phyloP scores from a whole-genome alignment of 495 filamentous ascomycete genomes.

The Aspergillus incahuasiensis region DNA sequence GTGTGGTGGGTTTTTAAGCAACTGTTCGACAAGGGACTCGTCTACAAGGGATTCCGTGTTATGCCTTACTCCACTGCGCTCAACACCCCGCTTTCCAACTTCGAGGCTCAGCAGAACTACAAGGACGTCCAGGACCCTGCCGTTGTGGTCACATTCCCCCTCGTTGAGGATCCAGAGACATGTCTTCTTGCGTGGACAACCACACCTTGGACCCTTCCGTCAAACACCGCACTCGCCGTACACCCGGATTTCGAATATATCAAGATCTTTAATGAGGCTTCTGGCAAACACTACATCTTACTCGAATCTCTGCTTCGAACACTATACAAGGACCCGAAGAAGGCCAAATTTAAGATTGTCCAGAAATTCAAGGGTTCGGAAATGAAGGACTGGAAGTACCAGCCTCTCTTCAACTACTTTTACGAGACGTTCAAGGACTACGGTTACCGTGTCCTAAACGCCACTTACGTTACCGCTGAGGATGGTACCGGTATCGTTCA shows the following conservation, averaged over 20 bases:
- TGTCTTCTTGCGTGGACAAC: slow-evolving; percentile 87
- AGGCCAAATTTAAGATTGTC: slow-evolving; percentile 89
- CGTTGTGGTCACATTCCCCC: slow-evolving; percentile 83
- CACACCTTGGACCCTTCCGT: slow-evolving; percentile 93
- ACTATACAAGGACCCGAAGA: slow-evolving; percentile 94
- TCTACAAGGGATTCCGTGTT: slow-evolving; percentile 84
- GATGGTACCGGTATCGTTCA: slow-evolving; percentile 95
- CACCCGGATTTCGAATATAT: slow-evolving; percentile 92
- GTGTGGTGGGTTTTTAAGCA: slow-evolving; percentile 97
- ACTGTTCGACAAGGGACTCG: slow-evolving; percentile 79
- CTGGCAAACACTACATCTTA: slow-evolving; percentile 81
- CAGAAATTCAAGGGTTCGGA: slow-evolving; percentile 77
- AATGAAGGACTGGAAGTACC: slow-evolving; percentile 89
- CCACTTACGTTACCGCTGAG: slow-evolving; percentile 84
- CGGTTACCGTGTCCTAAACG: slow-evolving; percentile 82
- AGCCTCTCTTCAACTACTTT: slow-evolving; percentile 91
- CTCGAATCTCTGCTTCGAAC: slow-evolving; percentile 79
- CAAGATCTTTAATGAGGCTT: slow-evolving; percentile 79
- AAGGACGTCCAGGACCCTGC: slow-evolving; percentile 91
- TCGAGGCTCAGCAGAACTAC: slow-evolving; percentile 92
- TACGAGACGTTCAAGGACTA: slow-evolving; percentile 86
- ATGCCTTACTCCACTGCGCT: slow-evolving; percentile 95
- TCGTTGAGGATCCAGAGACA: slow-evolving; percentile 70
- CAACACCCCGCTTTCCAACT: slow-evolving; percentile 87
- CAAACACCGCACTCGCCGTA: slow-evolving; percentile 72